Conservation (phyloP, 2,329 filamentous ascomycete genomes). For the Rasamsonia emersonii region DNA sequence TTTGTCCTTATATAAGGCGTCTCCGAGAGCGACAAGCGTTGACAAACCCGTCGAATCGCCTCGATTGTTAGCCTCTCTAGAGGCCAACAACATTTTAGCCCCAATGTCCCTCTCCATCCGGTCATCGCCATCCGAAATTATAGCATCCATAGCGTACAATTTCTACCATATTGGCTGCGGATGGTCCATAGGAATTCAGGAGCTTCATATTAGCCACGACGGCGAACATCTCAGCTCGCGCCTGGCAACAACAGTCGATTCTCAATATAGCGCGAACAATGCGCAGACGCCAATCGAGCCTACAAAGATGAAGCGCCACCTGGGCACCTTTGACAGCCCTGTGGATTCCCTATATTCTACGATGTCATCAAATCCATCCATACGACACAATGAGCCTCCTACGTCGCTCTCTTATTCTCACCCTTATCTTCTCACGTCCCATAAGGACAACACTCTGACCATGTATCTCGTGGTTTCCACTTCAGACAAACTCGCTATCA, state of each 20-base stretch:
- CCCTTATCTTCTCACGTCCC: conserved; percentile 74
- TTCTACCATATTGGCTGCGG: conserved; percentile 67
- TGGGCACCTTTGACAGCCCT: conserved; percentile 19
- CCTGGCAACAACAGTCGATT: conserved; percentile 31
- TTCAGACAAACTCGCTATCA: conserved; percentile 56
- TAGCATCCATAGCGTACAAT: conserved; percentile 82
- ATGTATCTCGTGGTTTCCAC: conserved; percentile 74
- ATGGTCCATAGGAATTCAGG: conserved; percentile 89
- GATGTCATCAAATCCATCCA: conserved; percentile 17
- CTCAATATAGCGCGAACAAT: conserved; percentile 23
- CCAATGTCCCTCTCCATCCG: conserved; percentile 78
- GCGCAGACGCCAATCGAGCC: conserved; percentile 8
- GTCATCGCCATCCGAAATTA: conserved; percentile 52
- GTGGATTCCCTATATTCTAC: conserved; percentile 9
- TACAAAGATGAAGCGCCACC: conserved; percentile 5
- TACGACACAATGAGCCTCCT: conserved; percentile 41
- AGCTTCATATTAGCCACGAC: conserved; percentile 57
- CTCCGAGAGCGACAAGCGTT: conserved; percentile 4
- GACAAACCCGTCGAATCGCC: conserved; percentile 26
- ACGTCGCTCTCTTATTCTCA: conserved; percentile 64
- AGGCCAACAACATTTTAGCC: conserved; percentile 68
- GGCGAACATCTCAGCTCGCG: conserved; percentile 35
- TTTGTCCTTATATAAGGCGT: conserved; percentile 67
- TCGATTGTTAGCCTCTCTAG: conserved; percentile 64
- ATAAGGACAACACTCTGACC: conserved; percentile 80